Base-by-base conservation (phyloP, 2,329 filamentous ascomycete species). In the Trichoderma sp. region DNA sequence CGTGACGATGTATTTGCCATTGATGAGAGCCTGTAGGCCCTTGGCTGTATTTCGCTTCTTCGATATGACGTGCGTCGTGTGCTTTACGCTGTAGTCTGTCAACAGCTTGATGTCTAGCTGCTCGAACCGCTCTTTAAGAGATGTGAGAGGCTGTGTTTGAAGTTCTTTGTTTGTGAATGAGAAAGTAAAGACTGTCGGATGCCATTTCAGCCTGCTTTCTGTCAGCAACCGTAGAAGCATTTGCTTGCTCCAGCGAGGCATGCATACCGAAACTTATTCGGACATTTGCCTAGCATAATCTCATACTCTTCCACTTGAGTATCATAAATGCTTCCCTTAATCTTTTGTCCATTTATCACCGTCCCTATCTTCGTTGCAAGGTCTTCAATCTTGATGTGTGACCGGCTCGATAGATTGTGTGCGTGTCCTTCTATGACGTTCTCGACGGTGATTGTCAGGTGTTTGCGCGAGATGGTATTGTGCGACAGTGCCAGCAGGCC, bases 31-130 rank as follows among this genome's bases (percentile, higher is more conserved):
- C 78, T 97, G 94, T 3, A 99, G 85, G 0, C 93, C 93, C 75
- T 94, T 94, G 0, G 95, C 88, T 0, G 94, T 95, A 79, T 98
- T 99, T 62, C 96, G 88, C 81, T 97, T 98, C 79, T 90, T 93
- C 8, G 93, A 91, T 39, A 98, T 90, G 12, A 97, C 92, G 80
- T 98, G 95, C 0, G 95, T 97, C 0, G 95, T 98, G 32, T 87
- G 83, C 17, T 84, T 86, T 30, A 87, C 83, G 28, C 92, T 83
- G 80, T 94, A 98, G 4, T 94, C 91, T 57, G 88, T 85, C 15
- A 92, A 84, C 15, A 94, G 91, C 80, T 98, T 98, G 80, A 98
- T 91, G 78, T 97, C 96, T n/a, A 97, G 86, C 58, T 91, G 88
- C 78, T 97, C 94, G 20, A 98, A 88, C 68, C 87, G 87, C 36